phyloP scores from a whole-genome alignment of 805 yeast genomes.

The Metschnikowia matae region DNA sequence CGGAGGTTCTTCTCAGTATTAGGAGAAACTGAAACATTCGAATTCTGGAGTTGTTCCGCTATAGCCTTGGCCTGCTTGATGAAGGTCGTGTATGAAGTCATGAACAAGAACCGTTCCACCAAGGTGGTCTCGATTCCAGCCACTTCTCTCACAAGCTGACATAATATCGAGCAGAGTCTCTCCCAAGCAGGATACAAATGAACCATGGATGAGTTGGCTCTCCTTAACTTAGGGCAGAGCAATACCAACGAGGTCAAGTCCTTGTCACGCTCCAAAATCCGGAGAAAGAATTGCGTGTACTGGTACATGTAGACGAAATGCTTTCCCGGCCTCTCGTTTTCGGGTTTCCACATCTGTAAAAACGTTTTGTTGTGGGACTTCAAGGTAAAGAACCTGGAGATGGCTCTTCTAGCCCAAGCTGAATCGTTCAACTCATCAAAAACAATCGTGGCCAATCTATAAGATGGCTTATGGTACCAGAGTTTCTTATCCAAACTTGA shows the following conservation, averaged over 20 bases:
- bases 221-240: constrained; percentile 70
- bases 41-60: constrained; percentile 21
- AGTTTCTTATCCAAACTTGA: constrained; percentile 66
- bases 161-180: constrained; percentile 46
- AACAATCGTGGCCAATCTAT: constrained; percentile 60
- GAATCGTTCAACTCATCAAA: constrained; percentile 51
- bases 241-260: constrained; percentile 58
- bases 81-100: constrained; percentile 4
- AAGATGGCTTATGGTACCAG: constrained; percentile 89
- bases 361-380: constrained; percentile 67
- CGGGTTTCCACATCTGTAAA: constrained; percentile 91
- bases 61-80: constrained; percentile 24
- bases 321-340: constrained; percentile 85
- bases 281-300: constrained; percentile 62
- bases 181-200: constrained; percentile 66
- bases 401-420: constrained; percentile 56
- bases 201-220: constrained; percentile 74
- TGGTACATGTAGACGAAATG: constrained; percentile 76
- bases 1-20: constrained; percentile 36
- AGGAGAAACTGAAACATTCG: constrained; percentile 26
- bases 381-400: constrained; percentile 59
- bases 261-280: constrained; percentile 46
- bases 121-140: constrained; percentile 39
- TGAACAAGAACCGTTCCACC: constrained; percentile 47
- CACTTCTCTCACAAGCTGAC: constrained; percentile 47